Evolutionary conservation across 2,329 filamentous ascomycete genomes (phyloP).

Genomic region (Penicillium hordei): DNA sequence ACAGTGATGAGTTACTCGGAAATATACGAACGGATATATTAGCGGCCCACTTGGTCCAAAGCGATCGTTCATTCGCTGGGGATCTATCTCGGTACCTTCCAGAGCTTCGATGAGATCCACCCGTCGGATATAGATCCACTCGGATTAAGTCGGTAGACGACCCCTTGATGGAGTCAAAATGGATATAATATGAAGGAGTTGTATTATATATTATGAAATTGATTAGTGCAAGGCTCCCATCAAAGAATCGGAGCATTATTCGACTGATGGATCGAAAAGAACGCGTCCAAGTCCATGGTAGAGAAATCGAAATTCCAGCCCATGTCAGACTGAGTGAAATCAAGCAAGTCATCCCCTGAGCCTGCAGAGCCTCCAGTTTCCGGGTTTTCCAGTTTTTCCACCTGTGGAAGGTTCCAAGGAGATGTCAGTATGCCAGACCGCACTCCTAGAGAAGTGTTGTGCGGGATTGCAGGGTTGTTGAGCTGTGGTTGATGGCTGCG

Average conservation of each 20-base stretch:
- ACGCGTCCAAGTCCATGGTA: slow-evolving; percentile 42
- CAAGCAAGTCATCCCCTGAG: slow-evolving; percentile 35
- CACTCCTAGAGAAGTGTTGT: neutral
- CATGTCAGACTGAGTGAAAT: slow-evolving; percentile 40
- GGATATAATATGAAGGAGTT: neutral
- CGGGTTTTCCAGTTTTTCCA: slow-evolving; percentile 22
- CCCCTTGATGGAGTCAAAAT: neutral
- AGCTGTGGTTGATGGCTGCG: neutral
- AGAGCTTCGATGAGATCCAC: neutral
- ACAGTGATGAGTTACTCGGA: neutral
- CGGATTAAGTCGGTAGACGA: neutral
- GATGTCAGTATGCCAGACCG: slow-evolving; percentile 20
- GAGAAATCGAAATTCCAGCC: slow-evolving; percentile 44
- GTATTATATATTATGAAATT: neutral
- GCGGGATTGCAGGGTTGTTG: neutral
- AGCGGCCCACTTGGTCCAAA: neutral
- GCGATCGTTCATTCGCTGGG: neutral
- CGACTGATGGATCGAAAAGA: slow-evolving; percentile 37
- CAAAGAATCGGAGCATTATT: slow-evolving; percentile 13
- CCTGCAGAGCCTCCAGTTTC: slow-evolving; percentile 25
- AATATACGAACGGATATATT: neutral
- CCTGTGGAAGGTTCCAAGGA: slow-evolving; percentile 23
- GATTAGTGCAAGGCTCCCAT: neutral
- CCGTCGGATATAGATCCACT: slow-evolving; percentile 3
- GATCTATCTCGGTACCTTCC: neutral